Conservation (phyloP, 176 grass and related monocot species). For the Juncus effusus region DNA sequence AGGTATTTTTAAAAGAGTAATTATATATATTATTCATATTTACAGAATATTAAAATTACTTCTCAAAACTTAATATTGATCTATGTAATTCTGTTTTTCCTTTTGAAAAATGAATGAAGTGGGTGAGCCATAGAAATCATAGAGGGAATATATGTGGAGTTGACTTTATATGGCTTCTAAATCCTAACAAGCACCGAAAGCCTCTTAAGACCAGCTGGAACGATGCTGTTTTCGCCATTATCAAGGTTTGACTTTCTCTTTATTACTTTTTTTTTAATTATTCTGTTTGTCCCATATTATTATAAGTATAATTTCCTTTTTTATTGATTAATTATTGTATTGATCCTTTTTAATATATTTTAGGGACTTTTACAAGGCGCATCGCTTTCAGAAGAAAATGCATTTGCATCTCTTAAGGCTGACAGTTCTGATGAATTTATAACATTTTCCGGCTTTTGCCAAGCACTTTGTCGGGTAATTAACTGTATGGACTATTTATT, state of each 20-base stretch:
- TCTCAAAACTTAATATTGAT: too few relatives aligned
- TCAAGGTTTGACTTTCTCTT: conserved; percentile 54
- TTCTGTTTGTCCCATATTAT: not conserved
- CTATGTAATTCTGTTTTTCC: not conserved
- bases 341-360: not conserved
- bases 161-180: conserved; percentile 98
- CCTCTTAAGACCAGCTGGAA: conserved; percentile 91
- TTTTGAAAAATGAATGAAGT: conserved; percentile 33
- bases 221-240: conserved; percentile 86
- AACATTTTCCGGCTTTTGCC: conserved; percentile 68
- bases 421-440: conserved; percentile 56
- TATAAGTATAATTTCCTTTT: not conserved
- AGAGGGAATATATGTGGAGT: conserved; percentile 90
- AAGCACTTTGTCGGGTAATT: conserved; percentile 73
- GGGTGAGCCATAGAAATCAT: conserved; percentile 96
- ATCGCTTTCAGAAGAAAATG: conserved; percentile 61
- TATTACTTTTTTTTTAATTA: not conserved
- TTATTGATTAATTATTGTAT: conserved; percentile 7
- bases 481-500: not conserved
- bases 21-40: not conserved
- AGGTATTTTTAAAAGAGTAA: conserved; percentile 36
- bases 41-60: too few relatives aligned
- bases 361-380: conserved; percentile 65
- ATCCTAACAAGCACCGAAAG: conserved; percentile 65
- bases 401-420: conserved; percentile 73